A percentile compares a stretch with the other conserved stretches of the same genome.
Evolutionary conservation across 768 basidiomycete genomes (phyloP).

Genomic region (Nevesoporus exiguus): DNA sequence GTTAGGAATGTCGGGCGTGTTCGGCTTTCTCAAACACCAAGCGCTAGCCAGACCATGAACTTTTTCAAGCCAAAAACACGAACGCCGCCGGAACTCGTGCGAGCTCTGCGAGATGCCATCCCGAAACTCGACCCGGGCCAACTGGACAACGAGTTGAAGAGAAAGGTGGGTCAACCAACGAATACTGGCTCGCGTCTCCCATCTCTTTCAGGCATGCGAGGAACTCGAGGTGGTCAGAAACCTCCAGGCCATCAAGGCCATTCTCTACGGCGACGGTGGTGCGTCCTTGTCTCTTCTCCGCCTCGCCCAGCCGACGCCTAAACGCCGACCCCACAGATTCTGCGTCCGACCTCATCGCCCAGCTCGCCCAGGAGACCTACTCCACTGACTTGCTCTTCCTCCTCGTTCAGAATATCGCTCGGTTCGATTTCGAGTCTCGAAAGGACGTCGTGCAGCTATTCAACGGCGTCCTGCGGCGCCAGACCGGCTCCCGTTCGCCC

Average conservation of each 20-base stretch:
- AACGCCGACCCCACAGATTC: constrained; percentile 51
- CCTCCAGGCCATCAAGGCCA: constrained; percentile 83
- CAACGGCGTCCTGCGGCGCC: constrained; percentile 83
- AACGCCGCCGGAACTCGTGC: constrained; percentile 84
- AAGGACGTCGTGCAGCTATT: constrained; percentile 84
- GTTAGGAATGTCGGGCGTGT: too few species aligned
- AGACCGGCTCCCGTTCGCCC: constrained; percentile 90
- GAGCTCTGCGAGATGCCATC: constrained; percentile 75
- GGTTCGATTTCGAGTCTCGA: constrained; percentile 91
- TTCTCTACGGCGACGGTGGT: constrained; percentile 89
- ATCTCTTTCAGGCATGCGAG: constrained; percentile 66
- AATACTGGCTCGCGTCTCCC: too few species aligned
- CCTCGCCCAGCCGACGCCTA: neutral
- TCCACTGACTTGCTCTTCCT: constrained; percentile 79
- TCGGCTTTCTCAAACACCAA: too few species aligned
- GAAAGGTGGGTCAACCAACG: constrained; percentile 61
- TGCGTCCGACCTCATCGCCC: constrained; percentile 77
- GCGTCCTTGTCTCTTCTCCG: constrained; percentile 23
- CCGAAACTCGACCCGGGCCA: constrained; percentile 69
- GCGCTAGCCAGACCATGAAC: constrained; percentile 54
- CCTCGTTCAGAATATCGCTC: constrained; percentile 78
- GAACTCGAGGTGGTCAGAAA: constrained; percentile 77
- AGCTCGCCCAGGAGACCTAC: constrained; percentile 95
- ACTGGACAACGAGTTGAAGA: constrained; percentile 69
- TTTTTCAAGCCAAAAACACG: constrained; percentile 92